Evolutionary conservation across 306 rosid species (phyloP), one percentile per base, ranked within the genome.

Genomic region (Astragalus membranaceus): DNA sequence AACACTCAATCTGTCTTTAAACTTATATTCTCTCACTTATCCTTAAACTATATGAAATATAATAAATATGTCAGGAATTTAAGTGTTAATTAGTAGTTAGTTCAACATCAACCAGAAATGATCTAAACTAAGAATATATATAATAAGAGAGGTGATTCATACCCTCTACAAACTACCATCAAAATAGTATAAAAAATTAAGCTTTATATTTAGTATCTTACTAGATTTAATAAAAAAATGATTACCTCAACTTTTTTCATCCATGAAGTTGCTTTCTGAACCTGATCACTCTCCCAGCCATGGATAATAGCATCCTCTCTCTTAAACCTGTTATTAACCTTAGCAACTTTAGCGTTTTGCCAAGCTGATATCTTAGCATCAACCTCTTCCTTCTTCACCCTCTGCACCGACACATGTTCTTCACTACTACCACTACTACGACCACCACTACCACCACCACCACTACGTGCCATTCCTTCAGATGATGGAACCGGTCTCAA

Each of bases 361-460:
- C 99, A 95, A 0, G 99, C 99, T 4, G 81, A 80, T 57, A 91
- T 91, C 91, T 95, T 95, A 2, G 97, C 55, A 60, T 95, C 99
- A 80, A 95, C 95, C 79, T 95, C 99, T 59, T 95, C 99, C 72
- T 91, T 86, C 95, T 95, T 95, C 81, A 95, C 95, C 51, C 77
- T 83, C 56, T 89, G 78, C 69, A 95, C 88, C 4, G 96, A 93
- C 49, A 83, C 70, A 5, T 36, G 74, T 29, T 79, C 86, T 48
- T 78, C 90, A n/a, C 73, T 63, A 11, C 30, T 12, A 7, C 64
- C 75, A 5, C 62, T 29, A 1, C 3, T 3, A 32, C 63, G 13
- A n/a, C 54, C 70, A 15, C 47, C 49, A 23, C n/a, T n/a, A n/a
- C n/a, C n/a, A n/a, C n/a, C n/a, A n/a, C n/a, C n/a, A n/a, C n/a